Evolutionary conservation across 2,329 filamentous ascomycete genomes (phyloP), one percentile per base, ranked within the genome.

Genomic region (Atkinsonella texensis): DNA sequence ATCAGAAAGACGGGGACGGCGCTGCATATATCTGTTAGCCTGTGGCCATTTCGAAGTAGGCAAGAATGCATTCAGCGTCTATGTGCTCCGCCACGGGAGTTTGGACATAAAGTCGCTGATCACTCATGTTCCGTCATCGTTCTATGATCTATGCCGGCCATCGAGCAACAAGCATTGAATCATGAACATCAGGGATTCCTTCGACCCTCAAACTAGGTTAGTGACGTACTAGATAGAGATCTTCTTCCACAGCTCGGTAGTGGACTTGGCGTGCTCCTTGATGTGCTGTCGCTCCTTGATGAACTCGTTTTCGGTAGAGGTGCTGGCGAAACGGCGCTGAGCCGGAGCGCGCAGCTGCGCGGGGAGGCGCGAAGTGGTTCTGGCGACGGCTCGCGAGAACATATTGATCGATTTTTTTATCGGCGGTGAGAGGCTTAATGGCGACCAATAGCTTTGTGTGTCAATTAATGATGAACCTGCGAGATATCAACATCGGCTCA

Each of bases 221-320:
- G 48, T 53, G 59, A 74, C 87, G 73, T 88, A 96, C 90, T 88
- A 97, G 77, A 96, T 78, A 58, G 89, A 93, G 64, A 97, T 84
- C 79, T 94, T 97, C 72, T 81, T 84, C 93, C 93, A 98, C 64
- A 95, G 82, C 64, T 89, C 91, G 71, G 85, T 86, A 60, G 88
- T 93, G 65, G 79, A 79, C 60, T 77, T 81, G 65, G 93, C 93
- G 71, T 98, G 93, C 63, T 89, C 83, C 79, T 94, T 90, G 67
- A 95, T 87, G 64, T 86, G 87, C 68, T 83, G 77, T 68, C 93
- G 83, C 80, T 98, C 93, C 65, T 85, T 84, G 77, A 94, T 84
- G 80, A 97, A 98, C 65, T 83, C 82, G 74, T 95, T 97, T 75
- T 95, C 87, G 69, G 84, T 81, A 62, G 87, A 68, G 62, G 77